Conservation (phyloP, 192 early-diverging fungal genomes). For the Rhizoclosmatium sp. region DNA sequence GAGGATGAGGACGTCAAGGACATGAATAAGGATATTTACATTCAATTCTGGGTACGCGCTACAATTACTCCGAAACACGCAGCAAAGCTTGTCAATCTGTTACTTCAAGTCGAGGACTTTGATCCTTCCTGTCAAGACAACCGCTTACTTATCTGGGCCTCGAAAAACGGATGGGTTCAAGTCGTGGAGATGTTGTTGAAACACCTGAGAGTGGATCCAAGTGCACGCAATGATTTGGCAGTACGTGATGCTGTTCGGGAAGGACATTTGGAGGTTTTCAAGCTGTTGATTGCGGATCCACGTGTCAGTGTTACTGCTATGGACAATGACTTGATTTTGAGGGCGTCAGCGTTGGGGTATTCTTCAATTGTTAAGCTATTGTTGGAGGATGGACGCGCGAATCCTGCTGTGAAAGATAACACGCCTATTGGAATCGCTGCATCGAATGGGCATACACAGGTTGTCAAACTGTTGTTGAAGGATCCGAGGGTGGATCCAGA, state of each 20-base stretch:
- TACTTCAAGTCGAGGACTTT: too few relatives aligned
- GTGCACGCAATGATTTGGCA: not conserved
- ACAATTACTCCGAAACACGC: too few relatives aligned
- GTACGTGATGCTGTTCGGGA: not conserved
- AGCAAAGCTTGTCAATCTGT: too few relatives aligned
- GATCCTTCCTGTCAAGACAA: not conserved
- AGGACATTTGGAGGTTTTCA: not conserved
- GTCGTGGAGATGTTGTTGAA: not conserved
- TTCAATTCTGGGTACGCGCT: too few relatives aligned
- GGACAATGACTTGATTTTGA: not conserved
- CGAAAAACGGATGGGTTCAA: not conserved
- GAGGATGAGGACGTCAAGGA: too few relatives aligned
- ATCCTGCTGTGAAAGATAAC: not conserved
- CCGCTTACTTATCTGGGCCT: not conserved
- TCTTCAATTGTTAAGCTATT: not conserved
- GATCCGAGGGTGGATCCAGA: not conserved
- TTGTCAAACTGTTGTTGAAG: conserved; percentile 2
- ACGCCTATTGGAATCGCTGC: not conserved
- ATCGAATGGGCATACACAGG: not conserved
- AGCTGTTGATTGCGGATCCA: not conserved
- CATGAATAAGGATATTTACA: too few relatives aligned
- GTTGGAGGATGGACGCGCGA: not conserved
- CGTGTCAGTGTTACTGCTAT: not conserved
- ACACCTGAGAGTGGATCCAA: not conserved
- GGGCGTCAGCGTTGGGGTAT: not conserved